Percentiles rank a stretch among this genome's conserved stretches.
phyloP scores from a whole-genome alignment of 2,329 filamentous ascomycete species.

The Hawksworthiomyces lignivorus region DNA sequence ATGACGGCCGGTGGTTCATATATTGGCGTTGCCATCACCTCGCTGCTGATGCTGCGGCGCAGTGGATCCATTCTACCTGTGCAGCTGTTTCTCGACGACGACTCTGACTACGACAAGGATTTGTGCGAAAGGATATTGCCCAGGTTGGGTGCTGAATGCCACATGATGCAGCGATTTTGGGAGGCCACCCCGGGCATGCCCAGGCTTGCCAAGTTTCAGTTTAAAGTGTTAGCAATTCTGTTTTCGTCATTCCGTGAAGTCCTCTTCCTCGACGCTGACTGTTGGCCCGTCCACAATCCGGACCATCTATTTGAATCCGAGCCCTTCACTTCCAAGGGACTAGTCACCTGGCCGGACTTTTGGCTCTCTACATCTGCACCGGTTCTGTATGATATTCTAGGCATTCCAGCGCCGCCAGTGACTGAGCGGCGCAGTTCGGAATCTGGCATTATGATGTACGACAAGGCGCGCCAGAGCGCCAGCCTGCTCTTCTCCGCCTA shows the following conservation, averaged over 20 bases:
- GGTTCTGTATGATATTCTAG: slow-evolving; percentile 36
- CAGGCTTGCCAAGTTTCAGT: slow-evolving; percentile 38
- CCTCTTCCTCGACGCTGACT: slow-evolving; percentile 51
- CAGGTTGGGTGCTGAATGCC: slow-evolving; percentile 24
- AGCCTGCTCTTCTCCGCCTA: slow-evolving; percentile 43
- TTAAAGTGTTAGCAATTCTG: slow-evolving; percentile 49
- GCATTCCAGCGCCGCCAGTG: slow-evolving; percentile 24
- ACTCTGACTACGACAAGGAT: slow-evolving; percentile 21
- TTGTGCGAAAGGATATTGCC: slow-evolving; percentile 25
- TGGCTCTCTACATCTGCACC: slow-evolving; percentile 35
- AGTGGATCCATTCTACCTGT: slow-evolving; percentile 42
- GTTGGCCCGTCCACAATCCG: slow-evolving; percentile 36
- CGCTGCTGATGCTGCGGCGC: slow-evolving; percentile 43
- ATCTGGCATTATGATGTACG: slow-evolving; percentile 39
- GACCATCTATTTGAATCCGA: slow-evolving; percentile 39
- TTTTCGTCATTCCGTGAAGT: slow-evolving; percentile 52
- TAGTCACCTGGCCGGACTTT: slow-evolving; percentile 52
- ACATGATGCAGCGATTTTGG: slow-evolving; percentile 24
- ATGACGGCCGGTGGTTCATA: slow-evolving; percentile 40
- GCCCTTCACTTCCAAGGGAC: slow-evolving; percentile 42
- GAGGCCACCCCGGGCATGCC: slow-evolving; percentile 14
- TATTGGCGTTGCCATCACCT: slow-evolving; percentile 41
- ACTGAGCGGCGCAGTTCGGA: slow-evolving; percentile 32
- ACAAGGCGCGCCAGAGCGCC: slow-evolving; percentile 37
- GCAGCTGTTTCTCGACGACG: slow-evolving; percentile 27